phyloP scores from a whole-genome alignment of 2,329 filamentous ascomycete species.

The Aphanoascus verrucosus region DNA sequence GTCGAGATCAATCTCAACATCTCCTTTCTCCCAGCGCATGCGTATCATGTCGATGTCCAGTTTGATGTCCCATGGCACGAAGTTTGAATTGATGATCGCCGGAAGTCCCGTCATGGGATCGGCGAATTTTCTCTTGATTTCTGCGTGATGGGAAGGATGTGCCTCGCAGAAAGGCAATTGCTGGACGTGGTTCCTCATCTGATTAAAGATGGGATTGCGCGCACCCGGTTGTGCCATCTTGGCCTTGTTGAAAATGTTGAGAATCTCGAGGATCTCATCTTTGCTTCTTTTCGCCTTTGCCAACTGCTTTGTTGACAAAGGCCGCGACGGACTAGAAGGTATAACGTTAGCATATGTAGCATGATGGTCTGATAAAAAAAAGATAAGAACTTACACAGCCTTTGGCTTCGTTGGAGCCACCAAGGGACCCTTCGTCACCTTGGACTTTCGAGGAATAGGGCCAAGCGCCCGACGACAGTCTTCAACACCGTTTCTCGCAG shows the following conservation, averaged over 20 bases:
- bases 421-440: not conserved
- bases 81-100: constrained; percentile 7
- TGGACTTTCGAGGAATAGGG: constrained; percentile 2
- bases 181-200: constrained; percentile 13
- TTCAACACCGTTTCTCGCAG: constrained; percentile 10
- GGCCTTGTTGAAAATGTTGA: not conserved
- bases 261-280: constrained; percentile 6
- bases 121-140: constrained; percentile 11
- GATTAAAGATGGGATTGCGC: not conserved
- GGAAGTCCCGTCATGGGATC: constrained; percentile 12
- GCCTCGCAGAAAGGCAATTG: constrained; percentile 12
- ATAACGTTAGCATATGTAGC: not conserved
- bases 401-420: not conserved
- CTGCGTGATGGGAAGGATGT: not conserved
- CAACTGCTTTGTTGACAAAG: constrained; percentile 7
- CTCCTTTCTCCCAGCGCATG: constrained; percentile 13
- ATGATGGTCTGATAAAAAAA: not conserved
- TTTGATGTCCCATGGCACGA: constrained; percentile 16
- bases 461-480: constrained; percentile 12
- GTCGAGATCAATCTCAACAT: constrained; percentile 12
- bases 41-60: constrained; percentile 13
- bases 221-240: no score
- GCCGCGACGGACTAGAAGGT: not conserved
- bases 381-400: not conserved
- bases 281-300: constrained; percentile 4